Percentiles rank a stretch among this genome's conserved stretches.
phyloP scores from a whole-genome alignment of 257 asterid genomes.

The Jacaranda copaia region DNA sequence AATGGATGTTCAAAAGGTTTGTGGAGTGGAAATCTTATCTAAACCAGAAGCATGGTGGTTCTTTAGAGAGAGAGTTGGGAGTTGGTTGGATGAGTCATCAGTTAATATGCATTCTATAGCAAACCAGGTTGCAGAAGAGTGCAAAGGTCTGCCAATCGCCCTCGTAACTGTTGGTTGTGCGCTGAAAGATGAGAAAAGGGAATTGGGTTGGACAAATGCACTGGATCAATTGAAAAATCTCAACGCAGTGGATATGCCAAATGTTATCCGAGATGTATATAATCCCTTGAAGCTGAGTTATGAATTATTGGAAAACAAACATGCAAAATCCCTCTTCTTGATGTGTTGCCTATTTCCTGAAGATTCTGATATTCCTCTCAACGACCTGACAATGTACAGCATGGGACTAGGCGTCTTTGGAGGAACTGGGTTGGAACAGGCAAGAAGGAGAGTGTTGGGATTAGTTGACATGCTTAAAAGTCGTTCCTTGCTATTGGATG shows the following conservation, averaged over 20 bases:
- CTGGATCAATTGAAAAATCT: too few relatives aligned
- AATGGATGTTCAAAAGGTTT: too few relatives aligned
- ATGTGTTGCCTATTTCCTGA: not conserved
- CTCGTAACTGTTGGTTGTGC: too few relatives aligned
- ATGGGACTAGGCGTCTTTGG: slow-evolving; percentile 7
- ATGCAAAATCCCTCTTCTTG: not conserved
- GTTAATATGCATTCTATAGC: not conserved
- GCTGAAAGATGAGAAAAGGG: too few relatives aligned
- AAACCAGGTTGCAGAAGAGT: slow-evolving; percentile 32
- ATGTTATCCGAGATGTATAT: not conserved
- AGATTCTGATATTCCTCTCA: not conserved
- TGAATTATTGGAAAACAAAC: not conserved
- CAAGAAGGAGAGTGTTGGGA: not conserved
- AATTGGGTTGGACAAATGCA: too few relatives aligned
- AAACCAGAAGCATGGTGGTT: slow-evolving; percentile 40
- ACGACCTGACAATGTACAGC: slow-evolving; percentile 15
- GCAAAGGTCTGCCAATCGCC: not conserved
- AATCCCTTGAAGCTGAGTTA: slow-evolving; percentile 11
- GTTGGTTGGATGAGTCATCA: slow-evolving; percentile 11
- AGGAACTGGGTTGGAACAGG: slow-evolving; percentile 12
- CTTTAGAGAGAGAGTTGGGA: slow-evolving; percentile 28
- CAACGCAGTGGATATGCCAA: not conserved
- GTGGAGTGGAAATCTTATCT: slow-evolving; percentile 4
- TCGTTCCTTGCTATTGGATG: not conserved
- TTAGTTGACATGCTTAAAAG: not conserved